These are phyloP conservation scores for Cucurbita argyrosperma DNA, from an alignment of 306 rosid genomes.

Conservation along the genomic window DNA sequence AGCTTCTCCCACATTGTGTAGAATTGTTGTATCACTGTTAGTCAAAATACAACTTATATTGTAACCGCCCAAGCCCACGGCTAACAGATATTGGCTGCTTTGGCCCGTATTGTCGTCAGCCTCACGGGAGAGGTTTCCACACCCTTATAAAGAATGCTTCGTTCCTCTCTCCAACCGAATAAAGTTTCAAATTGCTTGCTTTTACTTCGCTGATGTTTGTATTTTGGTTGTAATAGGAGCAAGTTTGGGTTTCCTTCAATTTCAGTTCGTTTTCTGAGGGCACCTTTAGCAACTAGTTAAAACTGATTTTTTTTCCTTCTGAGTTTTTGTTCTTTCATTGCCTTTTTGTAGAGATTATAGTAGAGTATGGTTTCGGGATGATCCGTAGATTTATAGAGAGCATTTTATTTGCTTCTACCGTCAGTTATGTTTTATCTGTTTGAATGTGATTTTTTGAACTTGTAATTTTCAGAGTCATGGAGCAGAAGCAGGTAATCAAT, in stretches of 20 bases:
- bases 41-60: not conserved
- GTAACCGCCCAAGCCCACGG: too few species aligned
- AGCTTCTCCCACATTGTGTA: not conserved
- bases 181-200: not conserved
- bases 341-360: not conserved
- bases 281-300: not conserved
- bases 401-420: not conserved
- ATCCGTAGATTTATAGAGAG: not conserved
- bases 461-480: slow-evolving; percentile 20
- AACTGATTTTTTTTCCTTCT: not conserved
- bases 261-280: not conserved
- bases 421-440: not conserved
- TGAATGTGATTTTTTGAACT: not conserved
- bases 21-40: not conserved
- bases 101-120: too few species aligned
- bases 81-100: too few species aligned
- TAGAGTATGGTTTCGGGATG: not conserved
- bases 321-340: not conserved
- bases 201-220: not conserved
- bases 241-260: not conserved
- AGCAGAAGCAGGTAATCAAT: slow-evolving; percentile 11
- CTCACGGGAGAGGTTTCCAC: too few species aligned
- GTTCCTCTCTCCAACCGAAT: too few species aligned
- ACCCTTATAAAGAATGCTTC: too few species aligned
- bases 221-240: not conserved